Evolutionary conservation across 192 early-diverging fungal species (phyloP).

Genomic region (Mortierella alpina): DNA sequence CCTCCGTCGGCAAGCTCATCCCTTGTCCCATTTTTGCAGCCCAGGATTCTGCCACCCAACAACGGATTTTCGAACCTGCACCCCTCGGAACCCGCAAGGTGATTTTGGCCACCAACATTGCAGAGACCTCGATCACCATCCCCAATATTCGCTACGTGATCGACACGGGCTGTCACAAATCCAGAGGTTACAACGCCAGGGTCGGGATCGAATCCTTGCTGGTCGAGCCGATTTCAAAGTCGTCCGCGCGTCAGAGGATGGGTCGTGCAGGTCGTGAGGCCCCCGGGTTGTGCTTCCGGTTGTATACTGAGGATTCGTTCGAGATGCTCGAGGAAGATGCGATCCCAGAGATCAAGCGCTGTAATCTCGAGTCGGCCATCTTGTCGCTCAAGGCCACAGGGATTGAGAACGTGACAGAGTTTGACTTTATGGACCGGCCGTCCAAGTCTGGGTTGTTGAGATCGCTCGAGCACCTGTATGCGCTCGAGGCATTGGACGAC

Average conservation of each 20-base stretch:
- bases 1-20: constrained; percentile 65
- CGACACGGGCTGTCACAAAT: constrained; percentile 93
- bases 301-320: constrained; percentile 91
- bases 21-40: constrained; percentile 94
- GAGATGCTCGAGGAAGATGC: constrained; percentile 79
- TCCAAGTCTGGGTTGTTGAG: constrained; percentile 76
- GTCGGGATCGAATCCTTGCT: constrained; percentile 91
- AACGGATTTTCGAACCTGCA: constrained; percentile 88
- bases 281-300: constrained; percentile 88
- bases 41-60: constrained; percentile 88
- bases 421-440: constrained; percentile 97
- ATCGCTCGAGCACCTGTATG: constrained; percentile 90
- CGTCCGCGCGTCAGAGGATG: constrained; percentile 88
- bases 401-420: constrained; percentile 86
- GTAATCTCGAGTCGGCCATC: constrained; percentile 87
- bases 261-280: constrained; percentile 98
- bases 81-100: constrained; percentile 90
- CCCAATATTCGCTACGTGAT: constrained; percentile 94
- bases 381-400: constrained; percentile 93
- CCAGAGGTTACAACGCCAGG: constrained; percentile 88
- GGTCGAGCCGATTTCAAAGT: constrained; percentile 90
- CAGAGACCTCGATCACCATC: constrained; percentile 98
- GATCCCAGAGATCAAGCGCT: constrained; percentile 94
- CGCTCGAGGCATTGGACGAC: constrained; percentile 89
- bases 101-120: constrained; percentile 97